A percentile compares a stretch with the other conserved stretches of the same genome.
Evolutionary conservation across 2,329 filamentous ascomycete genomes (phyloP).

Genomic region (Mycosphaerella sp.): DNA sequence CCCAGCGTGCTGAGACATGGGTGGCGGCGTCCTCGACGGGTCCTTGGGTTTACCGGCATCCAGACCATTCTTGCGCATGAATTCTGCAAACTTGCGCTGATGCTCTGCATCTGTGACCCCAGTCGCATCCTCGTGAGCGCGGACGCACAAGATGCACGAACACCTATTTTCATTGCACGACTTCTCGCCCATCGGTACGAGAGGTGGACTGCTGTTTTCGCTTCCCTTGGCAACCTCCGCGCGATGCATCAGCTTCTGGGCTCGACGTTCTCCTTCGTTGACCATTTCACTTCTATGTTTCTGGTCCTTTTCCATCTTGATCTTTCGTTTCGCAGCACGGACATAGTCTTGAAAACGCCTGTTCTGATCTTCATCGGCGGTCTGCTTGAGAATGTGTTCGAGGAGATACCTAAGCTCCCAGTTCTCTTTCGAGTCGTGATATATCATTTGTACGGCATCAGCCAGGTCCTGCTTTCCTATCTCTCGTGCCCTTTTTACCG

Average conservation of each 20-base stretch:
- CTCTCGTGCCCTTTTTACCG: constrained; percentile 35
- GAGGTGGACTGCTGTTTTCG: background rate
- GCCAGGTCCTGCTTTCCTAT: constrained; percentile 32
- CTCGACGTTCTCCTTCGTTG: background rate
- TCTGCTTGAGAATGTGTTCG: constrained; percentile 38
- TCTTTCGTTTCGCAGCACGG: constrained; percentile 36
- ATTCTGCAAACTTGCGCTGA: background rate
- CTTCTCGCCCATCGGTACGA: background rate
- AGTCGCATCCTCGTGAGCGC: background rate
- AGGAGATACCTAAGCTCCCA: constrained; percentile 36
- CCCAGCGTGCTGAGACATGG: constrained; percentile 35
- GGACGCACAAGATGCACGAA: background rate
- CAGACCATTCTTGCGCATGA: constrained; percentile 48
- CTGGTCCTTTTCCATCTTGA: constrained; percentile 21
- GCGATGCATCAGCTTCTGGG: background rate
- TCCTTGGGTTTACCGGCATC: constrained; percentile 72
- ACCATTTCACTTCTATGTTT: background rate
- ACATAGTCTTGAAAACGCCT: constrained; percentile 37
- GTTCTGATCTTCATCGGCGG: constrained; percentile 36
- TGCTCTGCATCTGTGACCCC: background rate
- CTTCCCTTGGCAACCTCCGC: background rate
- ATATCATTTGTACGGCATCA: constrained; percentile 38
- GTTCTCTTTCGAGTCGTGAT: constrained; percentile 36
- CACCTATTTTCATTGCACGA: background rate
- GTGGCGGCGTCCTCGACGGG: background rate